Base-by-base conservation (phyloP, 331 rosid species). In the Quercus tomentella region DNA sequence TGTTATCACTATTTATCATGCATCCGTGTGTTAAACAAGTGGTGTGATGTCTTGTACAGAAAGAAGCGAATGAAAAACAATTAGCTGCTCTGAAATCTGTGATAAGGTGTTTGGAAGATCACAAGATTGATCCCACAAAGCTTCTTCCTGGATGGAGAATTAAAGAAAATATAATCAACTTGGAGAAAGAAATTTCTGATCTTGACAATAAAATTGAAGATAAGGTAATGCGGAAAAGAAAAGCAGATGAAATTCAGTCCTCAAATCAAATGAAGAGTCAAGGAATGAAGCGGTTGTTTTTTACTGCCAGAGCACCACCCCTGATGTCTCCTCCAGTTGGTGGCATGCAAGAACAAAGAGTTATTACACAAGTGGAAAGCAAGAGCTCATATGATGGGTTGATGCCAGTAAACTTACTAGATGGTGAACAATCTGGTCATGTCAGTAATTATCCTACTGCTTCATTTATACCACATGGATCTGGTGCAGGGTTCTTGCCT, bases 61-160 rank as follows among this genome's bases (percentile, higher is more conserved):
- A 75, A 83, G 77, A 67, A 82, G 86, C 85, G 58, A 41, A 80
- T 84, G 88, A 82, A 89, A 86, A 86, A 77, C 86, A 89, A 76
- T 73, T 89, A 31, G 77, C 82, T 87, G 89, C 84, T 87, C 74
- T 89, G 87, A 85, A 84, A 82, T 86, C 88, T 80, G 80, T 84
- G 37, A 49, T 80, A 41, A 85, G 73, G 58, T 87, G 89, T 80
- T 86, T 87, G 88, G 87, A 85, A 75, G 73, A 77, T 82, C 84
- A 83, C 86, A 82, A 82, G 72, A 76, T 89, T 79, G 93, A 87
- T 77, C 67, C 77, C 16, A 51, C 58, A 57, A 69, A 70, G 77
- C 75, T 84, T 82, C 83, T 87, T 80, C 91, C 91, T 52, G 89
- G 79, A 43, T 89, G 87, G 87, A 66, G 82, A 76, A 86, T 87